Percentiles rank a stretch among this genome's conserved stretches.
These are phyloP conservation scores for Hymenoscyphus infarciens DNA, from an alignment of 2,329 filamentous ascomycete genomes.

Conservation along the genomic window DNA sequence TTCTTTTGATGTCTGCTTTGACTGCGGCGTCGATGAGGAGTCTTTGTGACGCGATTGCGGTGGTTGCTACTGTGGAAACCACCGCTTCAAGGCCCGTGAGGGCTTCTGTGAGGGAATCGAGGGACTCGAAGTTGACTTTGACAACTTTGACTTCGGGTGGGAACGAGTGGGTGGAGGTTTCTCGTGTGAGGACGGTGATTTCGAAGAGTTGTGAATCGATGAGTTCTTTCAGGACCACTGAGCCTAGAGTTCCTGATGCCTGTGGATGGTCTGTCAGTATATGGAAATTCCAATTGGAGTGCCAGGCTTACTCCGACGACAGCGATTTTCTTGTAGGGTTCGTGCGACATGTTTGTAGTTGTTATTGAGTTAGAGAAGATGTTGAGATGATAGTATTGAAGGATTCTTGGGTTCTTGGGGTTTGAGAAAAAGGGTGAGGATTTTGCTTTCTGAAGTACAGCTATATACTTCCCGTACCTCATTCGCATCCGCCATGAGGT, in stretches of 20 bases:
- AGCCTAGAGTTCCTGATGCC: slow-evolving; percentile 26
- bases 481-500: background rate
- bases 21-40: slow-evolving; percentile 55
- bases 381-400: background rate
- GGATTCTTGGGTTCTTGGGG: background rate
- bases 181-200: slow-evolving; percentile 48
- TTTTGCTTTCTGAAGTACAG: background rate
- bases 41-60: slow-evolving; percentile 41
- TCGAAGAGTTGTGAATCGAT: slow-evolving; percentile 36
- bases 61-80: slow-evolving; percentile 43
- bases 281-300: background rate
- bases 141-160: slow-evolving; percentile 40
- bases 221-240: slow-evolving; percentile 25
- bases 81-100: slow-evolving; percentile 56
- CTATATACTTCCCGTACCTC: background rate
- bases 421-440: background rate
- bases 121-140: slow-evolving; percentile 44
- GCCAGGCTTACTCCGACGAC: slow-evolving; percentile 25
- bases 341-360: background rate
- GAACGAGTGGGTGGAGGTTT: slow-evolving; percentile 20
- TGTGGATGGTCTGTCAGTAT: slow-evolving; percentile 10
- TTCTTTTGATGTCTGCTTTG: slow-evolving; percentile 55
- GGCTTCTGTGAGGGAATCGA: slow-evolving; percentile 41
- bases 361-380: background rate
- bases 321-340: slow-evolving; percentile 24